A percentile compares a stretch with the other conserved stretches of the same genome.
Evolutionary conservation across 371 early-diverging fungal species (phyloP).

Genomic region (Lichtheimia corymbifera): DNA sequence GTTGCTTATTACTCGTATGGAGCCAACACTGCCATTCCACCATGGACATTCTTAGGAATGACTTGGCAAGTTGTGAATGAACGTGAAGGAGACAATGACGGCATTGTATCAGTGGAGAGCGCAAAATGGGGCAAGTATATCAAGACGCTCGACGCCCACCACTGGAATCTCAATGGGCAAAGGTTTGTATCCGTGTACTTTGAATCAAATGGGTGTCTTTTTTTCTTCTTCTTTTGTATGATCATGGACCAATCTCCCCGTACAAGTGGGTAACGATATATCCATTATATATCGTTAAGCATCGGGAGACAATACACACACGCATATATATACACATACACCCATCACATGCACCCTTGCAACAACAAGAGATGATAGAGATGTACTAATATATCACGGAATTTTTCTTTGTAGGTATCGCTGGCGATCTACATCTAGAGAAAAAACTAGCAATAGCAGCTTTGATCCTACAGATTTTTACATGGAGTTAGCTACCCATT

Average conservation of each 20-base stretch:
- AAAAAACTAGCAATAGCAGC: constrained; percentile 7
- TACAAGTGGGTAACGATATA: too few species aligned
- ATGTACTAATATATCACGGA: too few species aligned
- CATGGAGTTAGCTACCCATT: constrained; percentile 68
- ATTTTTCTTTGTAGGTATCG: too few species aligned
- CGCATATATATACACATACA: too few species aligned
- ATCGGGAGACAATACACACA: too few species aligned
- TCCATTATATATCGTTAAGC: too few species aligned
- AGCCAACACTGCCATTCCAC: constrained; percentile 54
- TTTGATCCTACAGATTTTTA: constrained; percentile 84
- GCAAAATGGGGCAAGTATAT: constrained; percentile 89
- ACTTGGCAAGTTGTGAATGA: constrained; percentile 71
- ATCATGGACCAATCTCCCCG: background rate
- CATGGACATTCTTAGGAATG: constrained; percentile 62
- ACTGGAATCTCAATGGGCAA: constrained; percentile 78
- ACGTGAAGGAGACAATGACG: constrained; percentile 91
- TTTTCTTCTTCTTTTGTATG: background rate
- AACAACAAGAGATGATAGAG: too few species aligned
- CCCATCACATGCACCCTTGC: too few species aligned
- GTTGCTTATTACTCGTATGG: constrained; percentile 85
- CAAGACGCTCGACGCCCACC: constrained; percentile 78
- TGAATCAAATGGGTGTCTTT: background rate
- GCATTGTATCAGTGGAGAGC: constrained; percentile 78
- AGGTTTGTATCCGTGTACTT: constrained; percentile 16
- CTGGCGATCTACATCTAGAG: too few species aligned